A percentile compares a stretch with the other conserved stretches of the same genome.
phyloP scores from a whole-genome alignment of 1,284 basidiomycete genomes.

The Ustilago sp. region DNA sequence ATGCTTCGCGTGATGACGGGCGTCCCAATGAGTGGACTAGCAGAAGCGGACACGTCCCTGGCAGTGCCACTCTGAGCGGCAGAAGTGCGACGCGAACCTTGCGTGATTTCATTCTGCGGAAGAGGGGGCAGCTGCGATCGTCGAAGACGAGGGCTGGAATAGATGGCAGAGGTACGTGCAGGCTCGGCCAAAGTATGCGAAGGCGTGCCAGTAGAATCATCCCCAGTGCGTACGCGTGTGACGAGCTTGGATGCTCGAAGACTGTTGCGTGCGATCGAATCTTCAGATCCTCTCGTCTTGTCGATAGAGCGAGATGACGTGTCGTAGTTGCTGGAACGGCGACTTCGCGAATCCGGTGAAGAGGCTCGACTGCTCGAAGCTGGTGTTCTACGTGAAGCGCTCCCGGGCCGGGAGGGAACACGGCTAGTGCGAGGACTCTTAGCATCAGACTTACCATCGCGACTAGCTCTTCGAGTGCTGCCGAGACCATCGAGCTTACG shows the following conservation, averaged over 20 bases:
- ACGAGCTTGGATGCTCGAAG: slow-evolving; percentile 42
- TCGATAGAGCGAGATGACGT: slow-evolving; percentile 39
- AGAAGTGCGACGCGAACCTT: slow-evolving; percentile 32
- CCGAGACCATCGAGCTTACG: slow-evolving; percentile 91
- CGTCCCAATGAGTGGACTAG: slow-evolving; percentile 26
- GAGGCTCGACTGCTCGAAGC: slow-evolving; percentile 46
- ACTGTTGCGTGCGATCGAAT: slow-evolving; percentile 26
- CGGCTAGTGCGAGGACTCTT: slow-evolving; percentile 56
- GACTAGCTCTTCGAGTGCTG: slow-evolving; percentile 71
- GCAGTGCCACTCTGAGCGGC: slow-evolving; percentile 13
- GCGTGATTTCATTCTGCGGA: slow-evolving; percentile 50
- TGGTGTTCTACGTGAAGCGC: slow-evolving; percentile 50
- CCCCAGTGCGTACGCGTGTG: slow-evolving; percentile 28
- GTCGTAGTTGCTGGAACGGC: slow-evolving; percentile 52
- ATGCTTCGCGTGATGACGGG: slow-evolving; percentile 17
- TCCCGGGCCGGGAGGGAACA: slow-evolving; percentile 47
- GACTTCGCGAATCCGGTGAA: slow-evolving; percentile 43
- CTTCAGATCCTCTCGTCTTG: slow-evolving; percentile 30
- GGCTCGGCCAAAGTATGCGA: slow-evolving; percentile 18
- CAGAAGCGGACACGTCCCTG: slow-evolving; percentile 22
- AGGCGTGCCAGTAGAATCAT: slow-evolving; percentile 15
- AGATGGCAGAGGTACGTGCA: slow-evolving; percentile 27
- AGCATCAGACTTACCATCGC: slow-evolving; percentile 42
- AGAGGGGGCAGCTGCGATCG: slow-evolving; percentile 57
- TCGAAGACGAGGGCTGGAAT: slow-evolving; percentile 53